A percentile compares a stretch with the other conserved stretches of the same genome.
Evolutionary conservation across 164 flowering plant genomes (phyloP).

Genomic region (Pachysandra terminalis): DNA sequence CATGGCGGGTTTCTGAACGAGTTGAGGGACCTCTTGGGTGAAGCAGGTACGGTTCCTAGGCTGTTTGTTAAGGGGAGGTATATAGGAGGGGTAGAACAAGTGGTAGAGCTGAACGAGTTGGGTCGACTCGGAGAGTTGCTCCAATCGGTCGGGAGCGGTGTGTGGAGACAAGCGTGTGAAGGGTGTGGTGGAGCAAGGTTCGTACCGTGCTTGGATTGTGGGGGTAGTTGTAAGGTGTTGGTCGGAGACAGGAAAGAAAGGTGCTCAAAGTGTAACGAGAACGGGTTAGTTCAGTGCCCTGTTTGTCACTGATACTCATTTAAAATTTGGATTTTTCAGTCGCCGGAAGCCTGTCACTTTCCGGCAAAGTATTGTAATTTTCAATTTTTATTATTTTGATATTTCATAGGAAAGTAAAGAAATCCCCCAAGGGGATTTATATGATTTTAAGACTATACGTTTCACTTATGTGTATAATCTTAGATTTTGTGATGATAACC

Average conservation of each 20-base stretch:
- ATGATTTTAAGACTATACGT: too few species aligned
- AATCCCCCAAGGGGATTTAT: too few species aligned
- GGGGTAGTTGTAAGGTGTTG: slow-evolving; percentile 85
- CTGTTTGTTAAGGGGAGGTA: slow-evolving; percentile 87
- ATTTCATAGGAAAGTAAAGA: too few species aligned
- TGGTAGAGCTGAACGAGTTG: slow-evolving; percentile 67
- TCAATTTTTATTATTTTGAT: too few species aligned
- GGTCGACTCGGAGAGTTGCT: slow-evolving; percentile 60
- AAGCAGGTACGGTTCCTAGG: slow-evolving; percentile 58
- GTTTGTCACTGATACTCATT: slow-evolving; percentile 33
- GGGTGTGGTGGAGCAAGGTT: slow-evolving; percentile 91
- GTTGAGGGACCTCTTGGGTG: slow-evolving; percentile 55
- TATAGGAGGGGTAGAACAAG: slow-evolving; percentile 81
- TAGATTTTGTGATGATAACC: too few species aligned
- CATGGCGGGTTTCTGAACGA: slow-evolving; percentile 63
- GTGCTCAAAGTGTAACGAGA: too few species aligned
- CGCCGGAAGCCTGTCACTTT: too few species aligned
- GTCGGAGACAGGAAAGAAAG: too few species aligned
- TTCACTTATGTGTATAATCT: too few species aligned
- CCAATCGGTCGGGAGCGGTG: slow-evolving; percentile 40
- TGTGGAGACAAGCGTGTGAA: slow-evolving; percentile 58
- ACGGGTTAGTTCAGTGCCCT: too few species aligned
- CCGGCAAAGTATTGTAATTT: too few species aligned
- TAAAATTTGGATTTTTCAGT: not conserved
- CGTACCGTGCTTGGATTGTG: slow-evolving; percentile 85